These are phyloP conservation scores for Eucalyptus cloeziana DNA, from an alignment of 345 rosid species.

Conservation along the genomic window DNA sequence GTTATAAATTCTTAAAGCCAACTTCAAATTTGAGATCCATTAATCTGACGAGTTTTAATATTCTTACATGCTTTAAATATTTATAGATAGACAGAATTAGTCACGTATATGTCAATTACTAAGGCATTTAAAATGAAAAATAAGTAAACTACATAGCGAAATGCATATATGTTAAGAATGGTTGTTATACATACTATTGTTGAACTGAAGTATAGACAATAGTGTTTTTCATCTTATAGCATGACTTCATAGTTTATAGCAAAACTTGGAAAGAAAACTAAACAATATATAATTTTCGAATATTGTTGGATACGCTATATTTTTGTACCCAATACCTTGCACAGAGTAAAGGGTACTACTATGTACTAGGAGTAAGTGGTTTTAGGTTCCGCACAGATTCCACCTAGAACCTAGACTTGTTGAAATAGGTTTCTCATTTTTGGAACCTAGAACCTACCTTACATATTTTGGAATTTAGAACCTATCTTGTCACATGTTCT, in stretches of 20 bases:
- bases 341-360: neutral
- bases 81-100: neutral
- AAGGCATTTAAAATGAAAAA: neutral
- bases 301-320: neutral
- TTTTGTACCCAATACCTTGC: neutral
- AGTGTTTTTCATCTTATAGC: neutral
- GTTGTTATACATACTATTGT: neutral
- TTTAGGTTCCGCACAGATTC: accelerated
- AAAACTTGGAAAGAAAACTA: neutral
- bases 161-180: neutral
- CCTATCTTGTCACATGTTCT: no score
- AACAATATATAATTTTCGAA: neutral
- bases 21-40: neutral
- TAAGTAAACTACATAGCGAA: neutral
- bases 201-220: neutral
- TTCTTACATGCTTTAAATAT: neutral
- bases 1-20: neutral
- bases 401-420: no score
- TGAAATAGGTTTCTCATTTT: no score
- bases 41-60: neutral
- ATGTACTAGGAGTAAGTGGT: neutral
- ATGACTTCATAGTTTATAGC: neutral
- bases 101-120: neutral
- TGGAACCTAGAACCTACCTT: no score
- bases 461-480: no score